A percentile compares a stretch with the other conserved stretches of the same genome.
These are phyloP conservation scores for Rhizomucor miehei DNA, from an alignment of 371 early-diverging fungal genomes.

Conservation along the genomic window DNA sequence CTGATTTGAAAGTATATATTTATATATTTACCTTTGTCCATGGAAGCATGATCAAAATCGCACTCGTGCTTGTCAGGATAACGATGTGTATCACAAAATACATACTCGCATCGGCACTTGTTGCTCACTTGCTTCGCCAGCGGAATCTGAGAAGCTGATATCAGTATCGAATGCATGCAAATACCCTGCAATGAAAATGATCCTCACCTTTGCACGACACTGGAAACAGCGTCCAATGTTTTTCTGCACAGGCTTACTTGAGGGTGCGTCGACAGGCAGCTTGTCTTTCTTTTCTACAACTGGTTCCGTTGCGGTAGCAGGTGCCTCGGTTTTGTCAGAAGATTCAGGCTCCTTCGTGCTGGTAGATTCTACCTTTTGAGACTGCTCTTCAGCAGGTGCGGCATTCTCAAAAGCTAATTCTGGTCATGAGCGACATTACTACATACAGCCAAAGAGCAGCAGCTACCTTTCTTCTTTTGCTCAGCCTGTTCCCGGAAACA, in stretches of 20 bases:
- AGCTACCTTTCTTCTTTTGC: slow-evolving; percentile 10
- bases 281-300: slow-evolving; percentile 6
- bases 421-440: no score
- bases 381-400: no score
- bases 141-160: slow-evolving; percentile 48
- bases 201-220: slow-evolving; percentile 67
- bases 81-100: slow-evolving; percentile 80
- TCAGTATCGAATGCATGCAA: background rate
- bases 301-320: slow-evolving; percentile 3
- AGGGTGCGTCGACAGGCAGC: slow-evolving; percentile 3
- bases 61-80: slow-evolving; percentile 77
- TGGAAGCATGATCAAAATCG: slow-evolving; percentile 74
- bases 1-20: background rate
- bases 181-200: background rate
- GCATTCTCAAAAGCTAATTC: no score
- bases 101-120: slow-evolving; percentile 78
- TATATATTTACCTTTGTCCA: slow-evolving; percentile 50
- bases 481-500: slow-evolving; percentile 50
- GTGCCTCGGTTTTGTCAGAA: background rate
- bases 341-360: background rate
- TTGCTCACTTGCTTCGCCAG: slow-evolving; percentile 82
- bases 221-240: slow-evolving; percentile 74
- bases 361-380: background rate
- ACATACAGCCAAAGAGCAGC: background rate
- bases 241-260: slow-evolving; percentile 46